Percentiles rank a stretch among this genome's conserved stretches.
Conservation (phyloP, 306 rosid genomes). For the Acacia crassicarpa region DNA sequence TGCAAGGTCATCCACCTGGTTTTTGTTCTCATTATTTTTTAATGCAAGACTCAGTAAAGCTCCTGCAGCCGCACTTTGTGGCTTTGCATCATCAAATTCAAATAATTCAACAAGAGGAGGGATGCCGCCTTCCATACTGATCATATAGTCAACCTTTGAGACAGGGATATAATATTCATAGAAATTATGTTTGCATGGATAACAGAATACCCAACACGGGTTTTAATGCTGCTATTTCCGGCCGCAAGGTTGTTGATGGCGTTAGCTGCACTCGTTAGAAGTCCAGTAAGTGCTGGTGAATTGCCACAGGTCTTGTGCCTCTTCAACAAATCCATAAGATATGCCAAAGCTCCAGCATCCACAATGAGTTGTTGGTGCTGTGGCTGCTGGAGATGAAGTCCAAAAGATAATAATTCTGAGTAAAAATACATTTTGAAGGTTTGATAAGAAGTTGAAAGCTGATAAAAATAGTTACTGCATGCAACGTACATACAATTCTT, state of each 20-base stretch:
- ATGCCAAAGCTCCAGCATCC: too few relatives aligned
- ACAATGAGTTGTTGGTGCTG: too few relatives aligned
- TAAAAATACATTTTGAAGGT: conserved; percentile 1
- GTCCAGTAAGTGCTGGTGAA: conserved; percentile 36
- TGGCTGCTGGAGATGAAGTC: too few relatives aligned
- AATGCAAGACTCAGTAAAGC: conserved; percentile 64
- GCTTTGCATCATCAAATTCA: conserved; percentile 48
- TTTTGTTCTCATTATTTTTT: conserved; percentile 61
- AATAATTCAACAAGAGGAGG: conserved; percentile 72
- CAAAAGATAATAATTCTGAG: too few relatives aligned
- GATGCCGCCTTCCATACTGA: conserved; percentile 72
- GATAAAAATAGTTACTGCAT: too few relatives aligned
- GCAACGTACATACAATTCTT: too few relatives aligned
- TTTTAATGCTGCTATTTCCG: conserved; percentile 56
- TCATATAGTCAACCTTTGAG: background rate
- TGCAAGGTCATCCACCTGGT: conserved; percentile 42
- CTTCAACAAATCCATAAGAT: too few relatives aligned
- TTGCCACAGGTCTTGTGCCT: background rate
- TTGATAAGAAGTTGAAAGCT: background rate
- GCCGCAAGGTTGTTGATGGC: conserved; percentile 57
- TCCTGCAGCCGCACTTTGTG: conserved; percentile 64
- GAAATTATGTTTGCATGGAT: background rate
- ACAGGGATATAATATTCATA: background rate
- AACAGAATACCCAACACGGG: conserved; percentile 50
- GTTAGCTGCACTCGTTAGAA: conserved; percentile 59